Percentiles rank a stretch among this genome's conserved stretches.
These are phyloP conservation scores for Debaryomyces coudertii DNA, from an alignment of 1,139 yeast species.

Conservation along the genomic window DNA sequence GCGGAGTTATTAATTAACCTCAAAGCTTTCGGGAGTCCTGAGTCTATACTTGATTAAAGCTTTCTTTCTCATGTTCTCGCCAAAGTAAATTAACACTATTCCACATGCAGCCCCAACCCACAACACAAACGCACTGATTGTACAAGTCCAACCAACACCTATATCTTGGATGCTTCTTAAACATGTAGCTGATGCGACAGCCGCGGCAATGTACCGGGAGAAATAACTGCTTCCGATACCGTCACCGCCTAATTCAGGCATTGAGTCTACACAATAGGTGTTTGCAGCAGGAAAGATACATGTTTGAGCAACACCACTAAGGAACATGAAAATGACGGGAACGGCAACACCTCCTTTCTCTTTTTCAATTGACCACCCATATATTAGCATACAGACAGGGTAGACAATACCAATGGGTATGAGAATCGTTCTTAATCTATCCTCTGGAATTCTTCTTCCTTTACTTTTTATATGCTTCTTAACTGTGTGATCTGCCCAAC, in stretches of 20 bases:
- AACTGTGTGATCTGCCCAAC: constrained; percentile 50
- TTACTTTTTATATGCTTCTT: constrained; percentile 42
- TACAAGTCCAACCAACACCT: constrained; percentile 58
- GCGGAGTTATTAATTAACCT: background rate
- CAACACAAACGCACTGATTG: constrained; percentile 40
- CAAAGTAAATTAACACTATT: constrained; percentile 20
- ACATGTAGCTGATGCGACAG: constrained; percentile 52
- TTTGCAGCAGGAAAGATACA: constrained; percentile 53
- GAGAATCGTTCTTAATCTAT: constrained; percentile 45
- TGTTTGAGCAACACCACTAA: constrained; percentile 53
- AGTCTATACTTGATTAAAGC: constrained; percentile 20
- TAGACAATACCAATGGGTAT: constrained; percentile 41
- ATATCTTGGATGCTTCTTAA: constrained; percentile 45
- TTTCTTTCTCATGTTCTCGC: constrained; percentile 25
- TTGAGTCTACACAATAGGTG: constrained; percentile 58
- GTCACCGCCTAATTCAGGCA: constrained; percentile 56
- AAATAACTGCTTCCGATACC: constrained; percentile 57
- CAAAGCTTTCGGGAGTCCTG: constrained; percentile 9
- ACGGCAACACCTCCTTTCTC: constrained; percentile 57
- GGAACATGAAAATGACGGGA: constrained; percentile 51
- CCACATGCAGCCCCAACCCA: constrained; percentile 25
- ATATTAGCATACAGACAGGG: constrained; percentile 46
- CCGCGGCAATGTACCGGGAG: constrained; percentile 51
- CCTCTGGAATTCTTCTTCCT: constrained; percentile 55
- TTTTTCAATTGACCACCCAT: constrained; percentile 55